These are phyloP conservation scores for Colletotrichum sp. DNA, from an alignment of 2,329 filamentous ascomycete species.

Conservation along the genomic window DNA sequence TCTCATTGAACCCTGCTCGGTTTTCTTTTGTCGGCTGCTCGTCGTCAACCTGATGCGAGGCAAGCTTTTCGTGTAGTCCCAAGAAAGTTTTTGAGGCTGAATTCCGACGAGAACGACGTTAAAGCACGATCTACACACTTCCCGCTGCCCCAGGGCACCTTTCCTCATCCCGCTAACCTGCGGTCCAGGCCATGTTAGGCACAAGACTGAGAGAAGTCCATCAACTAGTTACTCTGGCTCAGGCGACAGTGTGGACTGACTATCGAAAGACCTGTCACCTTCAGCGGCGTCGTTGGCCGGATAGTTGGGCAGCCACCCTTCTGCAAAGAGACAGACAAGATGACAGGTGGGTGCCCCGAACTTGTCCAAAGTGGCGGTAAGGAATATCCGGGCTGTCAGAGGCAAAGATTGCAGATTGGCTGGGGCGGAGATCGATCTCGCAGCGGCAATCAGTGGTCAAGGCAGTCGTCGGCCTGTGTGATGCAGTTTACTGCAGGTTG, in stretches of 20 bases:
- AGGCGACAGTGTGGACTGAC: background rate
- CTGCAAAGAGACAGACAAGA: background rate
- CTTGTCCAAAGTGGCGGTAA: constrained; percentile 17
- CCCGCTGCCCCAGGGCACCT: background rate
- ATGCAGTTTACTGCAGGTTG: background rate
- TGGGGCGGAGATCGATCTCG: constrained; percentile 16
- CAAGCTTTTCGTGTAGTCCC: background rate
- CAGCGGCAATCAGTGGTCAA: background rate
- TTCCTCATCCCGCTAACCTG: background rate
- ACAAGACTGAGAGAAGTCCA: background rate
- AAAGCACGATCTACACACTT: background rate
- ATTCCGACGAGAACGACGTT: background rate
- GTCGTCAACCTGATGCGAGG: background rate
- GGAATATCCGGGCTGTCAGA: constrained; percentile 1
- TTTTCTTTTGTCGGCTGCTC: background rate
- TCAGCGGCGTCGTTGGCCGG: background rate
- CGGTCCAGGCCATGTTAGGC: background rate
- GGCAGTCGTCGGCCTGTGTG: background rate
- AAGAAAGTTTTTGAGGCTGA: constrained; percentile 20
- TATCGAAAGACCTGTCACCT: background rate
- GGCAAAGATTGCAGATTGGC: constrained; percentile 1
- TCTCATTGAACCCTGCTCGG: background rate
- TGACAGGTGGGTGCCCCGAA: background rate
- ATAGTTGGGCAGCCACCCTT: background rate
- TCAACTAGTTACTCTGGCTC: background rate